Evolutionary conservation across 2,329 filamentous ascomycete species (phyloP).

Genomic region (Trichophyton mentagrophytes): DNA sequence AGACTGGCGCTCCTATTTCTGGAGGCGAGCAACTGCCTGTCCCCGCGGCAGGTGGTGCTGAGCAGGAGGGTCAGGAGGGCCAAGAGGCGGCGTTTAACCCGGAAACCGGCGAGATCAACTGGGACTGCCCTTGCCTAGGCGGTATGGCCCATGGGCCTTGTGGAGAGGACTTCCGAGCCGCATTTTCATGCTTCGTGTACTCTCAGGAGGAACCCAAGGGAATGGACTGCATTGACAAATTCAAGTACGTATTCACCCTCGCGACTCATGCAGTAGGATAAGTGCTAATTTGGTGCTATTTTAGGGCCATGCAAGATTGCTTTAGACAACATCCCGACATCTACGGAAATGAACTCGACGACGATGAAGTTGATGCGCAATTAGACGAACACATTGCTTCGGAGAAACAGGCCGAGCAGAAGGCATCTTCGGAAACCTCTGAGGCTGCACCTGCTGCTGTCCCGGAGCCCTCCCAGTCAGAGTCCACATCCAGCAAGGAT

Average conservation of each 20-base stretch:
- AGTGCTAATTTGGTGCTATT: slow-evolving; percentile 12
- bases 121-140: slow-evolving; percentile 94
- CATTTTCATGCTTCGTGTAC: slow-evolving; percentile 98
- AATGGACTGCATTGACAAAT: slow-evolving; percentile 94
- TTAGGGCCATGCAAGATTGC: slow-evolving; percentile 90
- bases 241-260: slow-evolving; percentile 54
- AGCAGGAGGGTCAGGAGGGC: slow-evolving; percentile 57
- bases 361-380: slow-evolving; percentile 45
- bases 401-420: slow-evolving; percentile 18
- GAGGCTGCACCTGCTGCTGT: slow-evolving; percentile 11
- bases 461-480: slow-evolving; percentile 14
- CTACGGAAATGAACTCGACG: slow-evolving; percentile 76
- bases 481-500: not conserved
- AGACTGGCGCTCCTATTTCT: slow-evolving; percentile 8
- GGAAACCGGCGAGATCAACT: slow-evolving; percentile 98
- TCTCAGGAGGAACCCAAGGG: slow-evolving; percentile 91
- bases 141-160: slow-evolving; percentile 96
- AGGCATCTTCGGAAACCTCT: not conserved
- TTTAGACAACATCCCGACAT: slow-evolving; percentile 87
- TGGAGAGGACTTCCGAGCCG: slow-evolving; percentile 85
- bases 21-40: slow-evolving; percentile 13
- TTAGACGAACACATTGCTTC: slow-evolving; percentile 21
- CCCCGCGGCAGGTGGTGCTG: slow-evolving; percentile 41
- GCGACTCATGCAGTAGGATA: slow-evolving; percentile 5
- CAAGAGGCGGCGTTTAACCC: slow-evolving; percentile 93